phyloP scores from a whole-genome alignment of 306 rosid genomes.

The Prosopis cineraria region DNA sequence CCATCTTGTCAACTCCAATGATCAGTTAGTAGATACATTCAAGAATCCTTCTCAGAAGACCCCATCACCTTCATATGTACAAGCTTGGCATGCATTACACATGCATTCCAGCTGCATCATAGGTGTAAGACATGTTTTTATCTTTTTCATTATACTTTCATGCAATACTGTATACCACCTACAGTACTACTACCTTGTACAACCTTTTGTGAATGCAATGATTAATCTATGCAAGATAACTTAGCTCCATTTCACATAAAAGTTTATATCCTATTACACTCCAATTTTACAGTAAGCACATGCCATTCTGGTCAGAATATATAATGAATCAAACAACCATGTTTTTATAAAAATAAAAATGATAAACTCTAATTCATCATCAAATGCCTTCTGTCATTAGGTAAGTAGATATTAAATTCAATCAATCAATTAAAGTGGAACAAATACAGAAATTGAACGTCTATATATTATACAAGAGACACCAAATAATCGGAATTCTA shows the following conservation, averaged over 20 bases:
- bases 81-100: background rate
- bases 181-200: background rate
- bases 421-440: slow-evolving; percentile 1
- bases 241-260: background rate
- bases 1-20: no score
- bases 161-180: background rate
- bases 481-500: slow-evolving; percentile 1
- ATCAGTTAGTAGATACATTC: no score
- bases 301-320: background rate
- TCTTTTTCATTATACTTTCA: background rate
- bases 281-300: background rate
- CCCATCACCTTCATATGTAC: background rate
- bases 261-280: background rate
- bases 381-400: background rate
- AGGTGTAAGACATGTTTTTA: background rate
- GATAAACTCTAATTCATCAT: background rate
- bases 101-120: background rate
- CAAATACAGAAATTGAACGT: slow-evolving; percentile 22
- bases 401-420: slow-evolving; percentile 11
- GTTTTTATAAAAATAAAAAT: background rate
- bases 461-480: background rate
- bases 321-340: background rate
- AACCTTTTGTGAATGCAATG: background rate
- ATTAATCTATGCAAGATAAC: background rate
- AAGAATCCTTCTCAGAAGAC: background rate